phyloP scores from a whole-genome alignment of 129 eudicot genomes.

The Heracleum sosnowskyi region DNA sequence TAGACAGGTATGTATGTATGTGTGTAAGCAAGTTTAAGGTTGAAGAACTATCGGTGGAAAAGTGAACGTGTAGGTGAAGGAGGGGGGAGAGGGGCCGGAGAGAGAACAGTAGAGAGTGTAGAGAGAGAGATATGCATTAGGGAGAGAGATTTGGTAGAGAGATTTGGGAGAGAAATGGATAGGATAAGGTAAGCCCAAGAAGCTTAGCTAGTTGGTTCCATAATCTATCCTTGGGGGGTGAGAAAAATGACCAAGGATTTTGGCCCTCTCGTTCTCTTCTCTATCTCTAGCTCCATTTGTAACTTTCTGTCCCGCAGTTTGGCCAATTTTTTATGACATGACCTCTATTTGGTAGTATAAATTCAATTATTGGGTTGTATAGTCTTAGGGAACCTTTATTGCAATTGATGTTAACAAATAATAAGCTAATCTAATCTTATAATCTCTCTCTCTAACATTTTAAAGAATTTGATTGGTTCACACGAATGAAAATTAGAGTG shows the following conservation, averaged over 20 bases:
- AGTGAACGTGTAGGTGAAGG: background rate
- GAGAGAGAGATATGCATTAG: background rate
- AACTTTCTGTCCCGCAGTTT: background rate
- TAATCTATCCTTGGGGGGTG: background rate
- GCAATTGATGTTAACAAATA: no score
- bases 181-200: conserved; percentile 62
- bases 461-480: no score
- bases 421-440: no score
- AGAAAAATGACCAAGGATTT: background rate
- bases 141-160: conserved; percentile 14
- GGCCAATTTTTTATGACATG: background rate
- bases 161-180: conserved; percentile 26
- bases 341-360: background rate
- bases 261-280: background rate
- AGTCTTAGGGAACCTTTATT: background rate
- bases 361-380: background rate
- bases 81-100: background rate
- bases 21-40: background rate
- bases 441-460: no score
- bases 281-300: conserved; percentile 1
- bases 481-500: no score
- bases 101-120: background rate
- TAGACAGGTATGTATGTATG: background rate
- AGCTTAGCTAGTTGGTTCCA: background rate
- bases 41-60: background rate